Evolutionary conservation across 371 early-diverging fungal species (phyloP).

Genomic region (Zychaea mexicana): DNA sequence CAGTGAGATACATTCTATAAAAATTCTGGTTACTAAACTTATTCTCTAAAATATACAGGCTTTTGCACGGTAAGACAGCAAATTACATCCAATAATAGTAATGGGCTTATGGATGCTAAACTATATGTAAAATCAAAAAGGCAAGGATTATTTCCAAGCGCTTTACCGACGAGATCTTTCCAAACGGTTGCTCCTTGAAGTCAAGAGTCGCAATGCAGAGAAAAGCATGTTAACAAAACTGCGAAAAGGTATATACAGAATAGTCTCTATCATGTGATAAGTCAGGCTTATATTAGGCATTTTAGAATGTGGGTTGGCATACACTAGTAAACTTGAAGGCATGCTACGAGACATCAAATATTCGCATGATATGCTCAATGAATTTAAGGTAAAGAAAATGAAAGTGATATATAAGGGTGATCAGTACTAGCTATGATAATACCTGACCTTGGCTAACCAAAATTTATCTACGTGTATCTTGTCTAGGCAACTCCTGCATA

Average conservation of each 20-base stretch:
- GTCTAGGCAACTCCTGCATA: neutral
- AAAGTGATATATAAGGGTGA: too few species aligned
- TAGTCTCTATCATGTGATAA: neutral
- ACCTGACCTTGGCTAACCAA: too few species aligned
- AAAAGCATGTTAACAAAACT: constrained; percentile 84
- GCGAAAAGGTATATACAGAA: constrained; percentile 80
- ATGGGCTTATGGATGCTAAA: too few species aligned
- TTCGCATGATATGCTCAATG: constrained; percentile 70
- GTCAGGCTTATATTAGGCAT: neutral
- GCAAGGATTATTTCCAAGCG: constrained; percentile 93
- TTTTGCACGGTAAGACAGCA: constrained; percentile 69
- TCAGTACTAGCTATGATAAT: too few species aligned
- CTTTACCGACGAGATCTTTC: constrained; percentile 93
- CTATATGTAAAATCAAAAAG: constrained; percentile 14
- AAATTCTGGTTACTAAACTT: neutral
- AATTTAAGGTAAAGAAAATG: constrained; percentile 53
- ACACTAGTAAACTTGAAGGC: constrained; percentile 91
- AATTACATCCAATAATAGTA: too few species aligned
- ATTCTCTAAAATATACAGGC: constrained; percentile 47
- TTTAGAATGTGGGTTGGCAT: constrained; percentile 85
- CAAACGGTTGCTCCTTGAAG: constrained; percentile 74
- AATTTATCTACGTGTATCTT: neutral
- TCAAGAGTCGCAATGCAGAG: constrained; percentile 80
- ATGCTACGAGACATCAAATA: constrained; percentile 92
- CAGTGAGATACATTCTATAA: too few species aligned